phyloP scores from a whole-genome alignment of 345 rosid species.

The Eucalyptus viminalis region DNA sequence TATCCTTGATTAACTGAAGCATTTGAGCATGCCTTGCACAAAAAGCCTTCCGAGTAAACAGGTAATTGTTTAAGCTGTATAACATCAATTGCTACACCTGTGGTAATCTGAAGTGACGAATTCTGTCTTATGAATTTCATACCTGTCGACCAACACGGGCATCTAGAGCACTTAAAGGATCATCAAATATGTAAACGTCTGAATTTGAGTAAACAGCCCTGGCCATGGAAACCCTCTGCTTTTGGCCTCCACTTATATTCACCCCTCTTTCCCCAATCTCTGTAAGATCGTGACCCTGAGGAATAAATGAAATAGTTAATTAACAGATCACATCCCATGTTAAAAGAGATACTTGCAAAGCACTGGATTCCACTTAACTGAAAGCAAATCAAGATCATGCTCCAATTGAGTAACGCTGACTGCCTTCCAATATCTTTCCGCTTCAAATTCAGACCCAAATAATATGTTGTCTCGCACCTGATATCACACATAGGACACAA shows the following conservation, averaged over 20 bases:
- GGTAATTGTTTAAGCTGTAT: not conserved
- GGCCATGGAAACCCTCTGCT: constrained; percentile 98
- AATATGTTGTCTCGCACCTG: constrained; percentile 86
- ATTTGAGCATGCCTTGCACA: not conserved
- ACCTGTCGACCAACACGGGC: constrained; percentile 91
- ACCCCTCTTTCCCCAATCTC: constrained; percentile 99
- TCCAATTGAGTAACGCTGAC: constrained; percentile 64
- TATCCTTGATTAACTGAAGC: not conserved
- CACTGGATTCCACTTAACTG: constrained; percentile 40
- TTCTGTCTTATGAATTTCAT: not conserved
- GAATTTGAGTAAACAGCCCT: constrained; percentile 92
- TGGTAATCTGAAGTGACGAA: not conserved
- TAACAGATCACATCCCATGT: not conserved
- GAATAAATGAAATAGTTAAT: not conserved
- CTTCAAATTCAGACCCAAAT: constrained; percentile 75
- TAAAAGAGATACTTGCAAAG: not conserved
- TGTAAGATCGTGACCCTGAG: constrained; percentile 81
- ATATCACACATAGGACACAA: not conserved
- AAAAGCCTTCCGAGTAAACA: not conserved
- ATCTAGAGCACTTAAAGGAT: constrained; percentile 96
- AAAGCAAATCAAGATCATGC: constrained; percentile 80
- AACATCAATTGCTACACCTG: not conserved
- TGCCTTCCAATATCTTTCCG: constrained; percentile 58
- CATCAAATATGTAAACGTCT: constrained; percentile 91
- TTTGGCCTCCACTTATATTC: constrained; percentile 97